Evolutionary conservation across 768 basidiomycete species (phyloP).

Genomic region (Tricholoma hemisulphureum): DNA sequence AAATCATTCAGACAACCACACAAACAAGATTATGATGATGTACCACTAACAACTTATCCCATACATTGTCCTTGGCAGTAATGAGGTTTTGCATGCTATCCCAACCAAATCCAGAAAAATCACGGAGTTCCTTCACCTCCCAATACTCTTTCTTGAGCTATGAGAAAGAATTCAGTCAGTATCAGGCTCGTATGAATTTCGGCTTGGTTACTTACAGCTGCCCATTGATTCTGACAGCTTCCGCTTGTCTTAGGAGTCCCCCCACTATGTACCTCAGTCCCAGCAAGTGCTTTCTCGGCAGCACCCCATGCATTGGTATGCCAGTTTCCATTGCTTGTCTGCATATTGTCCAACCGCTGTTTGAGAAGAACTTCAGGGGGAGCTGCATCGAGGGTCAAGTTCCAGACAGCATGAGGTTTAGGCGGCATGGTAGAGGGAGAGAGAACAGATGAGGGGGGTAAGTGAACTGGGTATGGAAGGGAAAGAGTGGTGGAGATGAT

Average conservation of each 20-base stretch:
- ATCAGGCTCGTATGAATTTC: no score
- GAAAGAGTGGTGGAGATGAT: no score
- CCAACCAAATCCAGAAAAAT: slow-evolving; percentile 29
- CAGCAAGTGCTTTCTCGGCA: not conserved
- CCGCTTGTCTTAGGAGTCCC: no score
- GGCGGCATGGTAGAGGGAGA: no score
- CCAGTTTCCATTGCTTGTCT: not conserved
- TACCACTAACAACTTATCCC: slow-evolving; percentile 6
- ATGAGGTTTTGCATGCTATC: slow-evolving; percentile 20
- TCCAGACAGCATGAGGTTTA: not conserved
- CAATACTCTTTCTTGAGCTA: slow-evolving; percentile 25
- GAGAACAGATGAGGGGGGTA: no score
- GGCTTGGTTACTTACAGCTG: slow-evolving; percentile 1
- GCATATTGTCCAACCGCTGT: not conserved
- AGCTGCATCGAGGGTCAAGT: not conserved
- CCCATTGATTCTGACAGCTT: slow-evolving; percentile 5
- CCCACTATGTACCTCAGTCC: slow-evolving; percentile 3
- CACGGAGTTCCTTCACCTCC: slow-evolving; percentile 18
- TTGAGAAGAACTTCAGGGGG: not conserved
- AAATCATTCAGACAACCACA: not conserved
- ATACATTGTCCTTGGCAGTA: slow-evolving; percentile 29
- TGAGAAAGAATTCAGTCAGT: not conserved
- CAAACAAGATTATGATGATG: slow-evolving; percentile 9
- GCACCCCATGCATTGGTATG: no score
- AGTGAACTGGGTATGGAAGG: no score